A percentile compares a stretch with the other conserved stretches of the same genome.
Evolutionary conservation across 352 stramenopile genomes (phyloP).

Genomic region (Elongisporangium undulatum): DNA sequence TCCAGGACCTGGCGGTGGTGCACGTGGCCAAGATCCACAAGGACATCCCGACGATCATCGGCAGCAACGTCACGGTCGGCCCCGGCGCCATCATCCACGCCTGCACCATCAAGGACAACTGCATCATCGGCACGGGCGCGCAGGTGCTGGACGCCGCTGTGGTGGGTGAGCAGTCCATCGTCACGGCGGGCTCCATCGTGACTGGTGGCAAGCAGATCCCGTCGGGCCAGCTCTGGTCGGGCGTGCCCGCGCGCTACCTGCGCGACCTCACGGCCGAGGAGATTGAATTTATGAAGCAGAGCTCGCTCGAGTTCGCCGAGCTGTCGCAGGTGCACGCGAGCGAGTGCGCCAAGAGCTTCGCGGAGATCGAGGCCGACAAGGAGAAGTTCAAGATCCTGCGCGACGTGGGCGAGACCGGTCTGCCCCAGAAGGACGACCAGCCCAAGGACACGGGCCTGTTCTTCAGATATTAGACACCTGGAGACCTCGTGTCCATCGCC

Average conservation of each 20-base stretch:
- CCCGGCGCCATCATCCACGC: conserved; percentile 87
- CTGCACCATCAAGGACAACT: conserved; percentile 90
- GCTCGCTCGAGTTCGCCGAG: conserved; percentile 81
- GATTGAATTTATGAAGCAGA: conserved; percentile 88
- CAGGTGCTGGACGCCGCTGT: conserved; percentile 89
- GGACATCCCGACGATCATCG: conserved; percentile 89
- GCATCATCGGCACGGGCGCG: conserved; percentile 89
- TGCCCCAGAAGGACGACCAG: conserved; percentile 64
- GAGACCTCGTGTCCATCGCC: background rate
- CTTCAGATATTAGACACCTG: conserved; percentile 84
- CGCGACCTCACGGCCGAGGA: conserved; percentile 83
- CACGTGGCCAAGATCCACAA: conserved; percentile 93
- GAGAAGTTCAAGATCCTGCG: conserved; percentile 73
- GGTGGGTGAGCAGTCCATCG: conserved; percentile 84
- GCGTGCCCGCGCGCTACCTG: conserved; percentile 75
- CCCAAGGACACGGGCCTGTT: conserved; percentile 81
- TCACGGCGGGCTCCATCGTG: conserved; percentile 89
- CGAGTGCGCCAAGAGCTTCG: conserved; percentile 81
- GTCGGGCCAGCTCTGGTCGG: conserved; percentile 88
- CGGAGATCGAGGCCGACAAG: conserved; percentile 75
- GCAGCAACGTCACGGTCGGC: conserved; percentile 89
- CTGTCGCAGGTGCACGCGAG: conserved; percentile 66
- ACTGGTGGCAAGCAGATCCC: conserved; percentile 84
- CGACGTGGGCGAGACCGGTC: conserved; percentile 73
- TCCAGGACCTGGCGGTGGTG: conserved; percentile 92